These are phyloP conservation scores for Mucor lusitanicus DNA, from an alignment of 371 early-diverging fungal species.

Conservation along the genomic window DNA sequence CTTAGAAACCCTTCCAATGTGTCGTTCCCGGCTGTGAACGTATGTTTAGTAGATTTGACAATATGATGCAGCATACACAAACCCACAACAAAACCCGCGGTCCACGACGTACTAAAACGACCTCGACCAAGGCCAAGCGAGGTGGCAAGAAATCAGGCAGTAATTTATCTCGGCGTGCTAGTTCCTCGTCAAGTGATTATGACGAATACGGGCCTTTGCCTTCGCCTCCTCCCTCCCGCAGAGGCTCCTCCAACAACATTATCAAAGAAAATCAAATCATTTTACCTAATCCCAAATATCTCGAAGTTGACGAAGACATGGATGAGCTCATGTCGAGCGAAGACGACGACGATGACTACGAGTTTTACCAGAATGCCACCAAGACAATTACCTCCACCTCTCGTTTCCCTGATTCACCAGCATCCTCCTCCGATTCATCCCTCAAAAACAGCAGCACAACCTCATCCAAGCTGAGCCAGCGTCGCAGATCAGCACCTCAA, in stretches of 20 bases:
- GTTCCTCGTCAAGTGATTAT: constrained; percentile 13
- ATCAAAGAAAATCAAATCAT: constrained; percentile 15
- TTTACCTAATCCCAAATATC: constrained; percentile 11
- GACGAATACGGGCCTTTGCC: constrained; percentile 17
- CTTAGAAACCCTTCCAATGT: constrained; percentile 55
- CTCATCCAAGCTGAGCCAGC: neutral
- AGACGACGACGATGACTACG: neutral
- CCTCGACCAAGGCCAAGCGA: constrained; percentile 1
- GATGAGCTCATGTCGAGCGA: constrained; percentile 7
- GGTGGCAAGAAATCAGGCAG: constrained; percentile 8
- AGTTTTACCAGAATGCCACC: neutral
- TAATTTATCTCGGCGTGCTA: neutral
- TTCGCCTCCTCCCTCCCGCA: constrained; percentile 23
- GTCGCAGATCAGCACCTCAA: constrained; percentile 22
- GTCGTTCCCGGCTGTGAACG: constrained; percentile 51
- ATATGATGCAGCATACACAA: constrained; percentile 62
- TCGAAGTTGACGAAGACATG: constrained; percentile 14
- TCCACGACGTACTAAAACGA: constrained; percentile 8
- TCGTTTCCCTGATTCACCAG: constrained; percentile 12
- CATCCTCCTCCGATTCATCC: constrained; percentile 8
- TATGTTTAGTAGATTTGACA: constrained; percentile 59
- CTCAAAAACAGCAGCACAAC: neutral
- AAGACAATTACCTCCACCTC: neutral
- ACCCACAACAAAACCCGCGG: constrained; percentile 42
- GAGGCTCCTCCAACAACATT: constrained; percentile 12